These are phyloP conservation scores for Ajuga chamaepitys DNA, from an alignment of 257 asterid genomes.

Conservation along the genomic window DNA sequence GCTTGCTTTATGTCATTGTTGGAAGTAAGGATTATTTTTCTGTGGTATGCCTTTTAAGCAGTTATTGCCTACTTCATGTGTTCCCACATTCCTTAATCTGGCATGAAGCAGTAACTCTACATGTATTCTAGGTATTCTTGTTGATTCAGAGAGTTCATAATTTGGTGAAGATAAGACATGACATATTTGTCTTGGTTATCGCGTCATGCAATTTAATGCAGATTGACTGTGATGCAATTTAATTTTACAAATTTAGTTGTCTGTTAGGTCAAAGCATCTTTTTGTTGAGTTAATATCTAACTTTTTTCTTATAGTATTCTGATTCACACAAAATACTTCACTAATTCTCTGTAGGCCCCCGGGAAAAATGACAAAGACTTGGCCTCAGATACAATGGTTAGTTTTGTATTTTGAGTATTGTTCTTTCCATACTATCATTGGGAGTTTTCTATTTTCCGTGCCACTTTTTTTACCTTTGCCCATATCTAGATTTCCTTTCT, in stretches of 20 bases:
- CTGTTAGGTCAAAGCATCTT: not conserved
- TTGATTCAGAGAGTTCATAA: not conserved
- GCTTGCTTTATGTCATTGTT: not conserved
- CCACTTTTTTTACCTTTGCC: not conserved
- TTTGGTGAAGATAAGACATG: not conserved
- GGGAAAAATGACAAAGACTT: slow-evolving; percentile 92
- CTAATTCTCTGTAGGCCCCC: slow-evolving; percentile 60
- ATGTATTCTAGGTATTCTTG: not conserved
- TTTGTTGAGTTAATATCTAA: not conserved
- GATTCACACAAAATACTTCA: slow-evolving; percentile 9
- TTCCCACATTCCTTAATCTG: slow-evolving; percentile 7
- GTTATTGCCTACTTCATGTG: slow-evolving; percentile 3
- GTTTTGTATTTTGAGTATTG: slow-evolving; percentile 20
- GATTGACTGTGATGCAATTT: not conserved
- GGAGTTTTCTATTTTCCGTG: not conserved
- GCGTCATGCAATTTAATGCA: not conserved
- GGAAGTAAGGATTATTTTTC: slow-evolving; percentile 1
- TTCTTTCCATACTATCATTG: not conserved
- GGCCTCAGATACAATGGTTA: slow-evolving; percentile 81
- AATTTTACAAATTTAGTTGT: not conserved
- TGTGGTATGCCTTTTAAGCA: slow-evolving; percentile 1
- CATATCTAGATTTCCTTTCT: not conserved
- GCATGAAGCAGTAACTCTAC: not conserved
- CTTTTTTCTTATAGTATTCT: not conserved
- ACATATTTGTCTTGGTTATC: not conserved